These are phyloP conservation scores for Paralagenidium karlingii DNA, from an alignment of 352 stramenopile genomes.

Conservation along the genomic window DNA sequence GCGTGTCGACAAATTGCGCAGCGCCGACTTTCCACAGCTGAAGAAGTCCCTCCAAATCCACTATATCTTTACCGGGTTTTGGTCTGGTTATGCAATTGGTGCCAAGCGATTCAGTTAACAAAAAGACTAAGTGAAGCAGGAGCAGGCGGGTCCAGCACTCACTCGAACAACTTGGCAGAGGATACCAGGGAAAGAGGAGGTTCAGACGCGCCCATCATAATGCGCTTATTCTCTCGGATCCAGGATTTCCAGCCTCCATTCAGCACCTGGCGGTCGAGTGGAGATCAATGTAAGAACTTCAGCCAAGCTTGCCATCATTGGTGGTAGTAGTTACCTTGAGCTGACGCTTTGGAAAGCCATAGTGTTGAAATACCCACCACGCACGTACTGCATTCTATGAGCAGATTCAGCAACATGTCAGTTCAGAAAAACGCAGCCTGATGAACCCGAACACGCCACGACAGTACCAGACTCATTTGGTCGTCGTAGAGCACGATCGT, in stretches of 20 bases:
- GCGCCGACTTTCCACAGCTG: conserved; percentile 2
- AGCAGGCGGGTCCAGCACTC: no score
- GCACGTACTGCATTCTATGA: conserved; percentile 41
- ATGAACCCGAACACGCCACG: no score
- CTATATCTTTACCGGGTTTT: no score
- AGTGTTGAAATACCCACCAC: conserved; percentile 76
- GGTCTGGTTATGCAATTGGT: no score
- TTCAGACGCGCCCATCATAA: conserved; percentile 14
- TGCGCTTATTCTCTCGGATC: conserved; percentile 24
- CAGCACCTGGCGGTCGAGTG: conserved; percentile 32
- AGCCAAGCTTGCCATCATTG: not conserved
- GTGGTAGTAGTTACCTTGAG: conserved; percentile 49
- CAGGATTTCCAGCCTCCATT: conserved; percentile 63
- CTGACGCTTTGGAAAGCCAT: conserved; percentile 52
- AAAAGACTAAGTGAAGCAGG: no score
- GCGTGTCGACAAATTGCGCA: conserved; percentile 21
- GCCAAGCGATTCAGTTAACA: no score
- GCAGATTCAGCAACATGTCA: not conserved
- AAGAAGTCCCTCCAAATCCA: no score
- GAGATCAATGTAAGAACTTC: not conserved
- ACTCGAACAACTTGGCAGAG: no score
- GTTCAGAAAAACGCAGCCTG: not conserved
- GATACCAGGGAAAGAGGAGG: not conserved
- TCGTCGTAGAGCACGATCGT: conserved; percentile 77
- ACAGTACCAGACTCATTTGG: conserved; percentile 44